Base-by-base conservation (phyloP, 495 filamentous ascomycete species). In the Talaromyces wortmannii region DNA sequence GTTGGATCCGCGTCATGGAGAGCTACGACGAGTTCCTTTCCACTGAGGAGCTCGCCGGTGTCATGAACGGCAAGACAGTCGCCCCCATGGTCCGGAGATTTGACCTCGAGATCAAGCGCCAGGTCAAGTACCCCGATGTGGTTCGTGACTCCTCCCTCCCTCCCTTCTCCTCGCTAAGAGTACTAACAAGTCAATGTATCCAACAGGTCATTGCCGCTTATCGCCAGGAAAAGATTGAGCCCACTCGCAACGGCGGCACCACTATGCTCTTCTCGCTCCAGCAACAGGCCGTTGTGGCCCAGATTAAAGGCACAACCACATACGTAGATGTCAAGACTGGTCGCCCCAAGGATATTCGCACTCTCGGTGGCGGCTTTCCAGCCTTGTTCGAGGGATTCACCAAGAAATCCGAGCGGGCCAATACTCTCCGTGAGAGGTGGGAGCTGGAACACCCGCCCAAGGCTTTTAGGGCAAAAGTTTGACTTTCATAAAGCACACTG, bases 111-210 rank as follows among this genome's bases (percentile, higher is more conserved):
- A 52, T 64, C 31, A 53, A 57, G 10, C n/a, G 59, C 30, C 64
- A 64, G 55, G 67, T 67, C 46, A 65, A 53, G 48, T 69, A 69
- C 61, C 67, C 67, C n/a, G 67, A 69, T 48, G 48, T 59, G 54
- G 67, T 69, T 23, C 11, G 66, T 68, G n/a, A 29, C 18, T 52
- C 48, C 23, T 32, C 36, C 23, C 17, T 31, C 48, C 8, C 15
- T 23, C 48, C 3, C 4, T 10, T 5, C 36, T 1, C 36, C 8
- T 5, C 36, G 33, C 33, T 36, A 36, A 36, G 33, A 36, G 33
- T 40, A 40, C 36, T 40, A 40, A 40, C 5, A 40, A 40, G 36
- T 40, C 5, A 36, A 36, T 36, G 33, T 36, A 6, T 36, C 33
- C 33, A 33, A 29, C 30, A 68, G 66, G 58, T 68, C 31, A 68